phyloP scores from a whole-genome alignment of 768 basidiomycete genomes.

The Boletales sp. region DNA sequence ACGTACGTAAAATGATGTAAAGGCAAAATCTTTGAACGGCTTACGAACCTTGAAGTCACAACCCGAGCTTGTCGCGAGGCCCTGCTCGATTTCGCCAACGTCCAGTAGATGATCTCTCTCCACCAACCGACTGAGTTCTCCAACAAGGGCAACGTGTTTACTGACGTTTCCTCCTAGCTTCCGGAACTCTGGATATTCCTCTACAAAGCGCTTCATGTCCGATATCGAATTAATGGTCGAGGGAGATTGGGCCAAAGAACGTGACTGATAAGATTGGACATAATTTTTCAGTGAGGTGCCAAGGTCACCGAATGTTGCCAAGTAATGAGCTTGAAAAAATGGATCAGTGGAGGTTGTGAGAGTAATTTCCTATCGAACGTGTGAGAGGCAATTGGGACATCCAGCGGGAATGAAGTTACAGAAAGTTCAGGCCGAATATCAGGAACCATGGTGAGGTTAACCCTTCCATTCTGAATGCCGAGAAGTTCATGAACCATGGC shows the following conservation, averaged over 20 bases:
- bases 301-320: conserved; percentile 95
- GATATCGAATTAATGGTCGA: conserved; percentile 86
- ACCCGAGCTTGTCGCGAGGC: conserved; percentile 87
- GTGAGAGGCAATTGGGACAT: conserved; percentile 9
- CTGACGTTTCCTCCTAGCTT: conserved; percentile 97
- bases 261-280: conserved; percentile 88
- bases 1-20: not conserved
- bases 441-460: conserved; percentile 78
- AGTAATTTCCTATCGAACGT: conserved; percentile 74
- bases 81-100: conserved; percentile 94
- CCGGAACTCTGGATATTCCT: conserved; percentile 96
- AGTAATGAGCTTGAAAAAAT: conserved; percentile 87
- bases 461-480: conserved; percentile 91
- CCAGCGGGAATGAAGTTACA: conserved; percentile 40
- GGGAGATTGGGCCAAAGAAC: conserved; percentile 71
- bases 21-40: not conserved
- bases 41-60: conserved; percentile 76
- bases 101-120: conserved; percentile 82
- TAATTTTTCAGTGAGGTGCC: conserved; percentile 89
- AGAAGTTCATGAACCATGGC: conserved; percentile 98
- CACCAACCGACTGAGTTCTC: conserved; percentile 90
- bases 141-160: conserved; percentile 96
- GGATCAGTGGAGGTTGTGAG: conserved; percentile 87
- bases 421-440: conserved; percentile 84
- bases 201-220: conserved; percentile 97